These are phyloP conservation scores for Marsdenia floribunda DNA, from an alignment of 257 asterid species.

Conservation along the genomic window DNA sequence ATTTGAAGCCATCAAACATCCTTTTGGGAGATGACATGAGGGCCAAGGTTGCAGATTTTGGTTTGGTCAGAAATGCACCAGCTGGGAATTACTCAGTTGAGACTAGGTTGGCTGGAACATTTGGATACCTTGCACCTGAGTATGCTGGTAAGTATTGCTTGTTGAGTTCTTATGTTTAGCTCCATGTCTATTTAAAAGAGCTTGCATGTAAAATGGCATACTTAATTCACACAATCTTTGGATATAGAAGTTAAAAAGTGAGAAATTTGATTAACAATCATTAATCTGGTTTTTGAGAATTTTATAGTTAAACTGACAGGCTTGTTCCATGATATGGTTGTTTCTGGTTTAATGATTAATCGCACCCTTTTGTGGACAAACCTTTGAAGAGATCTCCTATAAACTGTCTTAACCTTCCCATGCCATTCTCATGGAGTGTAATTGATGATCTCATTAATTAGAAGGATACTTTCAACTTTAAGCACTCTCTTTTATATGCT, in stretches of 20 bases:
- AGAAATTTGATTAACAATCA: too few relatives aligned
- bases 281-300: neutral
- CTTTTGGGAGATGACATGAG: slow-evolving; percentile 91
- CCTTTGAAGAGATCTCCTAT: neutral
- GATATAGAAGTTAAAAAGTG: too few relatives aligned
- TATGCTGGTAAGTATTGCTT: slow-evolving; percentile 60
- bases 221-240: neutral
- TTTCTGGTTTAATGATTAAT: neutral
- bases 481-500: neutral
- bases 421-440: neutral
- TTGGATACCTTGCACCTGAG: slow-evolving; percentile 97
- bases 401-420: neutral
- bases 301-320: neutral
- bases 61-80: slow-evolving; percentile 86
- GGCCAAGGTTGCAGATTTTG: slow-evolving; percentile 97
- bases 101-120: slow-evolving; percentile 91
- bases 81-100: slow-evolving; percentile 91
- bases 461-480: neutral
- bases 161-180: neutral
- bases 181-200: neutral
- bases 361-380: neutral
- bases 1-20: slow-evolving; percentile 83
- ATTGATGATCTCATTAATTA: neutral
- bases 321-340: neutral
- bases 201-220: neutral